phyloP scores from a whole-genome alignment of 1,139 yeast species.

The Zygoascus hellenicus region DNA sequence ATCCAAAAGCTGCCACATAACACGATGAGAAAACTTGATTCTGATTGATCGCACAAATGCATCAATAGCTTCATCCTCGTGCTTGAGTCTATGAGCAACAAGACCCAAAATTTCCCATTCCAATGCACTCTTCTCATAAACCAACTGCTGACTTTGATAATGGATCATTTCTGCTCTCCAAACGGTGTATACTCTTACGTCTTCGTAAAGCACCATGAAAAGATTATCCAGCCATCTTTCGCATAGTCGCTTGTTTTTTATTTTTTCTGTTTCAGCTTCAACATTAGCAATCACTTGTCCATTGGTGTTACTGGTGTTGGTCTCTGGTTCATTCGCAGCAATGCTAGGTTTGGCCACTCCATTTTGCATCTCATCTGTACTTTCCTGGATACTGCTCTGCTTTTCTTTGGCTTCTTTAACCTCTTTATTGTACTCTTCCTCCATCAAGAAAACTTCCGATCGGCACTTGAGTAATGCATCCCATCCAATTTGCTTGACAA shows the following conservation, averaged over 20 bases:
- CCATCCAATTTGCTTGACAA: slow-evolving; percentile 79
- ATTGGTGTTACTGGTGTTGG: slow-evolving; percentile 11
- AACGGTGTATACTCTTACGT: slow-evolving; percentile 73
- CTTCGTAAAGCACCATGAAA: slow-evolving; percentile 83
- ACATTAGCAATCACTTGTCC: slow-evolving; percentile 5
- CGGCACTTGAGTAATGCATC: slow-evolving; percentile 72
- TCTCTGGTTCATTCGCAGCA: slow-evolving; percentile 16
- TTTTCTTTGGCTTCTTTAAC: slow-evolving; percentile 26
- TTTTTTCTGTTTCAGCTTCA: slow-evolving; percentile 6
- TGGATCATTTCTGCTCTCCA: slow-evolving; percentile 92
- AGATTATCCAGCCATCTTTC: slow-evolving; percentile 93
- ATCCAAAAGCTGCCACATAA: slow-evolving; percentile 68
- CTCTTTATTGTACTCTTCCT: slow-evolving; percentile 61
- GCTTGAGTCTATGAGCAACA: slow-evolving; percentile 72
- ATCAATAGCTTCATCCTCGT: slow-evolving; percentile 71
- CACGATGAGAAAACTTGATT: slow-evolving; percentile 76
- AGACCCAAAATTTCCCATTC: slow-evolving; percentile 94
- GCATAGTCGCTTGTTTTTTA: slow-evolving; percentile 64
- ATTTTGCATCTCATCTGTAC: slow-evolving; percentile 7
- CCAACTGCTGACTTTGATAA: slow-evolving; percentile 68
- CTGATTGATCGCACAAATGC: slow-evolving; percentile 71
- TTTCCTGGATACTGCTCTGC: slow-evolving; percentile 4
- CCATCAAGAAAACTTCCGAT: slow-evolving; percentile 90
- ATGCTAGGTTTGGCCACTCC: slow-evolving; percentile 11
- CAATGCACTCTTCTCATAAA: slow-evolving; percentile 69